Percentiles rank a stretch among this genome's conserved stretches.
These are phyloP conservation scores for Suillus spraguei DNA, from an alignment of 768 basidiomycete genomes.

Conservation along the genomic window DNA sequence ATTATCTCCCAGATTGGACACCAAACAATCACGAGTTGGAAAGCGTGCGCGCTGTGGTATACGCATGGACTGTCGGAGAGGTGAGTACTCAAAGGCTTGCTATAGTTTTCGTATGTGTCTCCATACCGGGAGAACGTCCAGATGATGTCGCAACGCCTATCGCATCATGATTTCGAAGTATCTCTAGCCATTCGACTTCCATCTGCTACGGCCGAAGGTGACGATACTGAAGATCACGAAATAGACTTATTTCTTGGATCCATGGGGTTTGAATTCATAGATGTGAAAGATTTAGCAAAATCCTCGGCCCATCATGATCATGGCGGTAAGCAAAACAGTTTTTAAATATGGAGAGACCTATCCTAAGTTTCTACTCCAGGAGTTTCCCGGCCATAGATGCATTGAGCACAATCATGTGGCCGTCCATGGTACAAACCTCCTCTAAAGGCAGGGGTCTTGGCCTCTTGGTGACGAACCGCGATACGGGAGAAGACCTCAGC, in stretches of 20 bases:
- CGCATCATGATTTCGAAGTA: too few species aligned
- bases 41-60: constrained; percentile 70
- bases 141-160: too few species aligned
- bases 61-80: constrained; percentile 68
- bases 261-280: constrained; percentile 78
- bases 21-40: constrained; percentile 37
- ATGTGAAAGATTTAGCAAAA: constrained; percentile 31
- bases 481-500: constrained; percentile 10
- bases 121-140: too few species aligned
- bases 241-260: constrained; percentile 69
- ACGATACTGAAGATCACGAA: constrained; percentile 47
- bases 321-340: constrained; percentile 18
- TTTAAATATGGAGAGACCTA: neutral
- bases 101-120: too few species aligned
- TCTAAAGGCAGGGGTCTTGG: too few species aligned
- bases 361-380: constrained; percentile 31
- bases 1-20: constrained; percentile 46
- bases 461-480: too few species aligned
- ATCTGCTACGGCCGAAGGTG: constrained; percentile 30
- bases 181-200: too few species aligned
- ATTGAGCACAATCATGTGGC: constrained; percentile 88
- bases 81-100: too few species aligned
- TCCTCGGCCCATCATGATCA: constrained; percentile 14
- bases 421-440: too few species aligned
- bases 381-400: constrained; percentile 77